Evolutionary conservation across 2,329 filamentous ascomycete genomes (phyloP).

Genomic region (Penicillium sp.): DNA sequence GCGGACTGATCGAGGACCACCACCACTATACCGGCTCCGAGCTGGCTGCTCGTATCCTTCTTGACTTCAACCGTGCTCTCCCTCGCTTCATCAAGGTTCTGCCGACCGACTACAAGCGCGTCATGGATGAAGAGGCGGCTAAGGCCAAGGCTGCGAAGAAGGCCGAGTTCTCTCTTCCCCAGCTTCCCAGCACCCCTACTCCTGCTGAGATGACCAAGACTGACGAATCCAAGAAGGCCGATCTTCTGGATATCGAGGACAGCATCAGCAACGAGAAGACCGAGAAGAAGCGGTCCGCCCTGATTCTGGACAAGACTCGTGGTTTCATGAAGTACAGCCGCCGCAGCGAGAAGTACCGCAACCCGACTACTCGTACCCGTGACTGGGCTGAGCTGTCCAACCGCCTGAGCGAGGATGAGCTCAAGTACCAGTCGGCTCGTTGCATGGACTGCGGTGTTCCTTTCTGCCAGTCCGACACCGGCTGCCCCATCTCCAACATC

Average conservation of each 20-base stretch:
- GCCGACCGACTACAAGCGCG: constrained; percentile 93
- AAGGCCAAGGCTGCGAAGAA: constrained; percentile 85
- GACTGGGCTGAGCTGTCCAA: constrained; percentile 91
- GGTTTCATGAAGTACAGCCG: constrained; percentile 98
- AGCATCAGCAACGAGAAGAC: constrained; percentile 78
- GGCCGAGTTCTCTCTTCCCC: constrained; percentile 75
- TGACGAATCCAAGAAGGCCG: constrained; percentile 63
- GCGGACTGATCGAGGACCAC: constrained; percentile 90
- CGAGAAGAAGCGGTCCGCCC: constrained; percentile 84
- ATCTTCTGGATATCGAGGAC: constrained; percentile 85
- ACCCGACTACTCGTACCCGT: constrained; percentile 76
- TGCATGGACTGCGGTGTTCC: constrained; percentile 99
- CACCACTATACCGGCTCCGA: constrained; percentile 98
- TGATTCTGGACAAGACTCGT: constrained; percentile 94
- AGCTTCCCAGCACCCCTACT: constrained; percentile 60
- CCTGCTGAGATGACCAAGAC: constrained; percentile 59
- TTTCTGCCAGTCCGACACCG: constrained; percentile 95
- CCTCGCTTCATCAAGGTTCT: constrained; percentile 90
- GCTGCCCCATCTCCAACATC: constrained; percentile 94
- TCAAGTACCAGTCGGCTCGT: constrained; percentile 93
- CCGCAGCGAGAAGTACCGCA: constrained; percentile 88
- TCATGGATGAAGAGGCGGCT: constrained; percentile 78
- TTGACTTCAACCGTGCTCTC: constrained; percentile 92
- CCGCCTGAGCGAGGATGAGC: constrained; percentile 86
- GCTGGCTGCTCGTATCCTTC: constrained; percentile 82